phyloP scores from a whole-genome alignment of 495 filamentous ascomycete species.

The Penicillium turbatum region DNA sequence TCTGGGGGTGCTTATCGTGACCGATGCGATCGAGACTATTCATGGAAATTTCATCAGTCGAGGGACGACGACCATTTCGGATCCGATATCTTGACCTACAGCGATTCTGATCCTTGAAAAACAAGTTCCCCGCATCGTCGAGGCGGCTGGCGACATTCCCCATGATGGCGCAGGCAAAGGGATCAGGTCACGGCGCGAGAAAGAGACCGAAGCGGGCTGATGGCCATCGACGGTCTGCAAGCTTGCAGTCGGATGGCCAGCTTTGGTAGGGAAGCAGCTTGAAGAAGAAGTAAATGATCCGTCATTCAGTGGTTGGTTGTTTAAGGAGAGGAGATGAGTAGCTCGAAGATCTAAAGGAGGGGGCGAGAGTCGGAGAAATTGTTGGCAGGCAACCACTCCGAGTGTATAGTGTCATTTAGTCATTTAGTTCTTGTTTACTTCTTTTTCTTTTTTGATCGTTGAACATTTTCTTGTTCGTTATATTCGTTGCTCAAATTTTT shows the following conservation, averaged over 20 bases:
- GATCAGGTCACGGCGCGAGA: constrained; percentile 32
- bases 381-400: neutral
- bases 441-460: neutral
- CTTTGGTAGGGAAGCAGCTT: constrained; percentile 5
- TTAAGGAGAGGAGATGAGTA: constrained; percentile 18
- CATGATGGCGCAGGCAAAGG: constrained; percentile 52
- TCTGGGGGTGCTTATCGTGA: constrained; percentile 73
- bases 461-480: neutral
- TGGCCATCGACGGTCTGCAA: constrained; percentile 38
- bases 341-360: constrained; percentile 2
- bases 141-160: constrained; percentile 88
- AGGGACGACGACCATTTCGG: neutral
- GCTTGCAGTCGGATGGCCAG: constrained; percentile 24
- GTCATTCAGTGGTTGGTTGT: constrained; percentile 24
- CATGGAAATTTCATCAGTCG: constrained; percentile 13
- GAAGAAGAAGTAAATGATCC: constrained; percentile 9
- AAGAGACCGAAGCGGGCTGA: constrained; percentile 30
- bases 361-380: constrained; percentile 10
- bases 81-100: constrained; percentile 49
- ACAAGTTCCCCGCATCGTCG: constrained; percentile 79
- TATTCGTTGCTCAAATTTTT: neutral
- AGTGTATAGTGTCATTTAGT: neutral
- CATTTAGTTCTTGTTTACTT: too few relatives aligned
- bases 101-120: constrained; percentile 85
- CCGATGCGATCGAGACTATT: constrained; percentile 77